Evolutionary conservation across 495 filamentous ascomycete genomes (phyloP).

Genomic region (Neurospora sp.): DNA sequence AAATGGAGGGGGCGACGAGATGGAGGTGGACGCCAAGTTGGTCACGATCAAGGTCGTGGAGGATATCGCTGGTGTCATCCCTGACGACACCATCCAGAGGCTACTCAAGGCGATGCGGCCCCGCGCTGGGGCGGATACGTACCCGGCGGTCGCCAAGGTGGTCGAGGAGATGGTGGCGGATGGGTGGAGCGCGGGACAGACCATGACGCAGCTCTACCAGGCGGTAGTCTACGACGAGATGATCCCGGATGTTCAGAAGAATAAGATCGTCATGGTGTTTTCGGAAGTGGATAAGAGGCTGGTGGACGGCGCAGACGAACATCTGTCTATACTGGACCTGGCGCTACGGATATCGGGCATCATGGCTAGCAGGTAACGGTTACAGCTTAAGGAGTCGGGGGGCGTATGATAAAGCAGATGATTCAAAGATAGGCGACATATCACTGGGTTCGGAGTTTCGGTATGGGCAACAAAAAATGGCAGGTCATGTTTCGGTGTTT

Average conservation of each 20-base stretch:
- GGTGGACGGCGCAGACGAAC: constrained; percentile 96
- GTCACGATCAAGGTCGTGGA: constrained; percentile 75
- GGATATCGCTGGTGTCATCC: constrained; percentile 94
- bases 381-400: neutral
- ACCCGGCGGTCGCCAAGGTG: constrained; percentile 62
- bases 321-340: constrained; percentile 80
- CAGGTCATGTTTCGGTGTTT: neutral
- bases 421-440: neutral
- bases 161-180: constrained; percentile 89
- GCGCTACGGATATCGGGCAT: constrained; percentile 70
- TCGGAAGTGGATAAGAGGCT: constrained; percentile 89
- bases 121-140: constrained; percentile 50
- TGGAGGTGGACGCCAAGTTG: constrained; percentile 45
- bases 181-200: constrained; percentile 94
- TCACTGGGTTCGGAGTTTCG: constrained; percentile 2
- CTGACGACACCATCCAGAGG: constrained; percentile 55
- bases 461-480: constrained; percentile 7
- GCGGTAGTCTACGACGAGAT: constrained; percentile 73
- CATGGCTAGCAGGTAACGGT: constrained; percentile 37
- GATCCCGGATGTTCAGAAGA: constrained; percentile 76
- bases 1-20: constrained; percentile 25
- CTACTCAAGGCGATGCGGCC: constrained; percentile 74
- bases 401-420: neutral
- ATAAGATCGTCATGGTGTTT: constrained; percentile 79
- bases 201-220: constrained; percentile 75